phyloP scores from a whole-genome alignment of 768 basidiomycete genomes.

The Tephrocybe rancida region DNA sequence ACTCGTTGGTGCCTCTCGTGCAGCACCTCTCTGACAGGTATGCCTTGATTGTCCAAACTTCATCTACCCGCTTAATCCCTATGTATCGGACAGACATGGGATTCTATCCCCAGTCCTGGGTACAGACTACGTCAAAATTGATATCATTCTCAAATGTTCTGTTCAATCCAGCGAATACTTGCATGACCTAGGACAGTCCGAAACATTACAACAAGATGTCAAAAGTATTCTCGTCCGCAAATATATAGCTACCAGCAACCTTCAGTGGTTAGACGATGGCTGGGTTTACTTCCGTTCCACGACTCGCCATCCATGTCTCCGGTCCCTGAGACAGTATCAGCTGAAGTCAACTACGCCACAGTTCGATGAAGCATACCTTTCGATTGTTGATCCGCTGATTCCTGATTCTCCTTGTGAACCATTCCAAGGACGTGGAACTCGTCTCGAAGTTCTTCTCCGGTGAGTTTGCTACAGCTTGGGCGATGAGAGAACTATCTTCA shows the following conservation, averaged over 20 bases:
- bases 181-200: too few relatives aligned
- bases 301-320: slow-evolving; percentile 48
- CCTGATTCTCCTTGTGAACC: slow-evolving; percentile 46
- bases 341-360: neutral
- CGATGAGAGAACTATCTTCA: slow-evolving; percentile 53
- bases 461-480: slow-evolving; percentile 40
- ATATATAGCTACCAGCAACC: too few relatives aligned
- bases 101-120: neutral
- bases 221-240: too few relatives aligned
- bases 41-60: neutral
- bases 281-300: slow-evolving; percentile 38
- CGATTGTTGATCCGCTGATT: slow-evolving; percentile 47
- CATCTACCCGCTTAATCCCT: neutral
- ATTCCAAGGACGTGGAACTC: slow-evolving; percentile 39
- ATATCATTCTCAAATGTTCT: too few relatives aligned
- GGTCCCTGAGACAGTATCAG: slow-evolving; percentile 33
- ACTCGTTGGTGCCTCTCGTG: neutral
- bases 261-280: neutral
- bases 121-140: neutral
- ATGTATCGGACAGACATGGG: neutral
- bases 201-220: too few relatives aligned
- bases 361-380: slow-evolving; percentile 27
- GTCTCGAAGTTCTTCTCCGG: slow-evolving; percentile 40
- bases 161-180: too few relatives aligned
- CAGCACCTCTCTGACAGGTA: neutral